phyloP scores from a whole-genome alignment of 2,329 filamentous ascomycete genomes.

The Xenosphaeropsis pyriputrescens region DNA sequence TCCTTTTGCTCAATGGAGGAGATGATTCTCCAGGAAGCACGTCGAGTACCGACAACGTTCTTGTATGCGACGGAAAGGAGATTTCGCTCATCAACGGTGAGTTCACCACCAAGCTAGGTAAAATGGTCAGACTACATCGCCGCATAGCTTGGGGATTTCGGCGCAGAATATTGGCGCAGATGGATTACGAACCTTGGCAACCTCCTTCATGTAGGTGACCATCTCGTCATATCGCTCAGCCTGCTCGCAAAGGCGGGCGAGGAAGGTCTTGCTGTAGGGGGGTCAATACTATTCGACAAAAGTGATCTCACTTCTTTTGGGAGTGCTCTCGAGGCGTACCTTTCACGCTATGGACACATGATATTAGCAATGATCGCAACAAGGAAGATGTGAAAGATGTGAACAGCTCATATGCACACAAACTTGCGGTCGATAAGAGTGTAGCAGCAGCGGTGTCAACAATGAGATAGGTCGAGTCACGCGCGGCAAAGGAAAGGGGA shows the following conservation, averaged over 20 bases:
- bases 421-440: constrained; percentile 12
- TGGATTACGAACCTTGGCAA: constrained; percentile 58
- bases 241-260: constrained; percentile 99
- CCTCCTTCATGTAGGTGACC: constrained; percentile 99
- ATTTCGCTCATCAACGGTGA: constrained; percentile 92
- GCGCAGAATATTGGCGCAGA: too few relatives aligned
- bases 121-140: neutral
- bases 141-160: too few relatives aligned
- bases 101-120: constrained; percentile 32
- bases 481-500: too few relatives aligned
- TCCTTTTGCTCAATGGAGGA: constrained; percentile 99
- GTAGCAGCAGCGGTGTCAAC: neutral
- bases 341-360: constrained; percentile 16
- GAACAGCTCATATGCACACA: constrained; percentile 1
- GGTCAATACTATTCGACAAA: constrained; percentile 8
- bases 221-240: constrained; percentile 99
- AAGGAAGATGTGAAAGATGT: too few relatives aligned
- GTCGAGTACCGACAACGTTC: constrained; percentile 94
- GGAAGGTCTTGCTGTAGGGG: constrained; percentile 83
- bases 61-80: constrained; percentile 97
- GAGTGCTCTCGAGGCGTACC: constrained; percentile 8
- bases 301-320: neutral
- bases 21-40: constrained; percentile 96
- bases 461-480: constrained; percentile 1
- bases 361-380: too few relatives aligned